Evolutionary conservation across 1,139 yeast genomes (phyloP), one percentile per base, ranked within the genome.

Genomic region (Magnusiomyces fungicola): DNA sequence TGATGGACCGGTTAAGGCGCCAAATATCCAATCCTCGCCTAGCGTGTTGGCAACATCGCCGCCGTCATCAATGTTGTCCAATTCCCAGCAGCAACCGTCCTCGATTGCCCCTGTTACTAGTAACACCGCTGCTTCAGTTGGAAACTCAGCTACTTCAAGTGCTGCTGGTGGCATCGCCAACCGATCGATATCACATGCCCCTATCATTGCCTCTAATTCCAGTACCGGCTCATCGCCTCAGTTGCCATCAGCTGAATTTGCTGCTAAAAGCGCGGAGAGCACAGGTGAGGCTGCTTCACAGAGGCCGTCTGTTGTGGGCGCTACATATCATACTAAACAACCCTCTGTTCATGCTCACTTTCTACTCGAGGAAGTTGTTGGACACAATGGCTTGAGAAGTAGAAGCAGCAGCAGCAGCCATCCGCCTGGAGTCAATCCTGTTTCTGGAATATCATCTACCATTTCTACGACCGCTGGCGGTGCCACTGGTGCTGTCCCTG

Each of bases 301-400:
- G 12, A 34, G 38, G 6, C 23, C 23, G 9, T 34, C 23, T 14
- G 16, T 23, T 14, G 10, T 19, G 12, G 27, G 18, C 5, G 16
- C 32, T 3, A 7, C 41, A 4, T 10, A 21, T 2, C 85, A 78
- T 59, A 81, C 74, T 56, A 78, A 77, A 61, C 69, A 75, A 21
- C 79, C 79, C 22, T 78, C 79, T 41, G 85, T 82, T 50, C 95
- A 86, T 66, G 92, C 95, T 0, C 95, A 86, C 67, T 86, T 87
- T 62, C 77, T 75, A 56, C 82, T 82, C 9, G 87, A 83, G 56
- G 95, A 86, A 54, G 74, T 84, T 1, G 64, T 81, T 23, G 82
- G 80, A 60, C 82, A 79, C 61, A 69, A 66, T 40, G 72, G 72
- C 32, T 61, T 70, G 3, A 63, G 70, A 46, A 68, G 72, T 47